Percentiles rank a stretch among this genome's conserved stretches.
These are phyloP conservation scores for Paecilomyces sp. DNA, from an alignment of 2,329 filamentous ascomycete genomes.

Conservation along the genomic window DNA sequence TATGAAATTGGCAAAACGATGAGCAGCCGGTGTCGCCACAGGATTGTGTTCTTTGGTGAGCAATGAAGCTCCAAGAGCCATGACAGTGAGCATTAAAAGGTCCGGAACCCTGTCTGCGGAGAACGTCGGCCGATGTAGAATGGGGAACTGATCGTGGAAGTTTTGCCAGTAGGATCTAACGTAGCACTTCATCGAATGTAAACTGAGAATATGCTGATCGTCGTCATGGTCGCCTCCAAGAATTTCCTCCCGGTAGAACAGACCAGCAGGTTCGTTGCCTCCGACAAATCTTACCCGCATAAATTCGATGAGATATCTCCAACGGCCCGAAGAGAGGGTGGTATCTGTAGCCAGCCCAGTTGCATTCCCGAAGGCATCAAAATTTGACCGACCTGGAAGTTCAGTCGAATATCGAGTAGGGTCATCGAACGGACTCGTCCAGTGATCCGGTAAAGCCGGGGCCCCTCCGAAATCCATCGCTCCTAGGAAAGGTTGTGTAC, in stretches of 20 bases:
- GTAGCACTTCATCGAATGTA: conserved; percentile 93
- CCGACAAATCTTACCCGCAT: conserved; percentile 63
- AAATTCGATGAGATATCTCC: background rate
- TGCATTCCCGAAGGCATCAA: background rate
- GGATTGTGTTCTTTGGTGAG: conserved; percentile 74
- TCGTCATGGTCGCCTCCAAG: conserved; percentile 68
- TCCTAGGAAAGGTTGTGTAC: conserved; percentile 26
- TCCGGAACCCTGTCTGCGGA: conserved; percentile 79
- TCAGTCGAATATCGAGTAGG: background rate
- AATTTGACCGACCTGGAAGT: background rate
- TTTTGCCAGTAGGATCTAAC: conserved; percentile 91
- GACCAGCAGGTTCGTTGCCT: conserved; percentile 64
- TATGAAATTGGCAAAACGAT: conserved; percentile 79
- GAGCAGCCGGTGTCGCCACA: conserved; percentile 64
- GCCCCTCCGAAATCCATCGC: background rate
- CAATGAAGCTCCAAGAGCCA: conserved; percentile 86
- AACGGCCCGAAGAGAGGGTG: background rate
- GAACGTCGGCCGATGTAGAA: conserved; percentile 91
- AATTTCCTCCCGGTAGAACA: conserved; percentile 68
- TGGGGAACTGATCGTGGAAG: conserved; percentile 89
- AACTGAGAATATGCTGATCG: conserved; percentile 60
- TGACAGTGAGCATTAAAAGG: conserved; percentile 79
- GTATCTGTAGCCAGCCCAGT: background rate
- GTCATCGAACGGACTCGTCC: background rate
- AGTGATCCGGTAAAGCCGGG: background rate